These are phyloP conservation scores for Ustilago curta DNA, from an alignment of 1,284 basidiomycete genomes.

Conservation along the genomic window DNA sequence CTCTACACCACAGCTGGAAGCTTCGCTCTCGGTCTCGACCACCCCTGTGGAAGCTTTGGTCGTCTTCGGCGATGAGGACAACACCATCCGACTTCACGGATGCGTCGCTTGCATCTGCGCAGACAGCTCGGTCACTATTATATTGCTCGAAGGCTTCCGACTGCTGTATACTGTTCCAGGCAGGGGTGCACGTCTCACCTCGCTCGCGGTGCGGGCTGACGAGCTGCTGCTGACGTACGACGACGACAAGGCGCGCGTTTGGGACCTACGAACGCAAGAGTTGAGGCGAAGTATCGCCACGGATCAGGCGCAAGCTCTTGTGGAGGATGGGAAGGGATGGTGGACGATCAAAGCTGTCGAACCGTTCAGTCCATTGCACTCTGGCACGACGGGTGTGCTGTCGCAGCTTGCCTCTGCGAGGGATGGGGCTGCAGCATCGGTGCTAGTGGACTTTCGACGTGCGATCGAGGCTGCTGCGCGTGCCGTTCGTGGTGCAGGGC, in stretches of 20 bases:
- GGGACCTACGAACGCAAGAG: conserved; percentile 87
- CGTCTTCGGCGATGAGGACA: conserved; percentile 73
- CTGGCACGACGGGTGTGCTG: conserved; percentile 52
- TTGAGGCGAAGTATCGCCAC: conserved; percentile 84
- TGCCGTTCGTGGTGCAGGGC: conserved; percentile 20
- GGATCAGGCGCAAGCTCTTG: conserved; percentile 81
- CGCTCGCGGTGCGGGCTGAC: conserved; percentile 77
- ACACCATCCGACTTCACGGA: conserved; percentile 76
- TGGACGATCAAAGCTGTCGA: conserved; percentile 45
- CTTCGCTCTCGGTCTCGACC: conserved; percentile 79
- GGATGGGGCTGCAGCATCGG: conserved; percentile 27
- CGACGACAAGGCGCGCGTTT: conserved; percentile 82
- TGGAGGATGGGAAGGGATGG: conserved; percentile 72
- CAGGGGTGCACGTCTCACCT: conserved; percentile 73
- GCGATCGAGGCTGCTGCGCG: conserved; percentile 61
- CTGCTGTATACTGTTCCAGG: conserved; percentile 85
- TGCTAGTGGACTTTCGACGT: conserved; percentile 61
- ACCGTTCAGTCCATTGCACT: conserved; percentile 32
- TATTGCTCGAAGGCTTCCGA: conserved; percentile 77
- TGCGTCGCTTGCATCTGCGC: conserved; percentile 80
- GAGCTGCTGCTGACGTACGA: conserved; percentile 83
- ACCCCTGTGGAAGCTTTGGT: conserved; percentile 76
- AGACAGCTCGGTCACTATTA: conserved; percentile 84
- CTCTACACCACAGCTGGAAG: conserved; percentile 73
- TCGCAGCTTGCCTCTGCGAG: conserved; percentile 48